Percentiles rank a stretch among this genome's conserved stretches.
phyloP scores from a whole-genome alignment of 1,139 yeast genomes.

The Blastobotrys buckinghamii region DNA sequence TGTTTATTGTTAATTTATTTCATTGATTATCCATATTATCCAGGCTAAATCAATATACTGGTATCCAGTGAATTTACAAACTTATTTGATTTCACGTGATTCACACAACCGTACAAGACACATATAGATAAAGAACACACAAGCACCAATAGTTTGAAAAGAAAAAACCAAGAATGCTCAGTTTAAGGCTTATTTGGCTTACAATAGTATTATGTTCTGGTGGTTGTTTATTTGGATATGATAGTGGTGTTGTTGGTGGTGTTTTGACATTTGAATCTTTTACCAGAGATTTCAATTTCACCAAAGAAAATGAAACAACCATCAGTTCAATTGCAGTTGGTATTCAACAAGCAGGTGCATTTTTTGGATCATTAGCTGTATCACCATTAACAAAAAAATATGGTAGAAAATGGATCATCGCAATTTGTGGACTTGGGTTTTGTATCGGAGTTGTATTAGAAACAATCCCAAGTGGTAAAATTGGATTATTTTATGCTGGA shows the following conservation, averaged over 20 bases:
- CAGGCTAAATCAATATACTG: no score
- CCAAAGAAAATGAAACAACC: slow-evolving; percentile 25
- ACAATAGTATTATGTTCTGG: slow-evolving; percentile 7
- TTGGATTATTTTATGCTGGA: slow-evolving; percentile 36
- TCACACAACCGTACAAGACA: no score
- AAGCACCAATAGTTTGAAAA: no score
- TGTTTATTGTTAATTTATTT: no score
- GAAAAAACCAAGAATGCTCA: no score
- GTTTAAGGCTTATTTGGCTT: no score
- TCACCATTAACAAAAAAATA: slow-evolving; percentile 38
- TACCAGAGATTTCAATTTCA: slow-evolving; percentile 32
- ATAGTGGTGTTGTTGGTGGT: slow-evolving; percentile 44
- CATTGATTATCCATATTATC: no score
- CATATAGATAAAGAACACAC: no score
- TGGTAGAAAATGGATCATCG: slow-evolving; percentile 38
- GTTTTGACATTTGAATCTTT: slow-evolving; percentile 39
- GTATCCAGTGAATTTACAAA: no score
- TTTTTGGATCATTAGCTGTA: slow-evolving; percentile 43
- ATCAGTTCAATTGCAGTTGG: slow-evolving; percentile 38
- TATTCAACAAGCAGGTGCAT: slow-evolving; percentile 45
- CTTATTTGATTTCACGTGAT: no score
- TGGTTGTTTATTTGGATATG: slow-evolving; percentile 12
- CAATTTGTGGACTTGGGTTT: slow-evolving; percentile 37
- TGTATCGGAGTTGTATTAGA: slow-evolving; percentile 38
- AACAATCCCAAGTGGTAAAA: slow-evolving; percentile 12